phyloP scores from a whole-genome alignment of 23 red algal species.

The Agarophyton chilense region DNA sequence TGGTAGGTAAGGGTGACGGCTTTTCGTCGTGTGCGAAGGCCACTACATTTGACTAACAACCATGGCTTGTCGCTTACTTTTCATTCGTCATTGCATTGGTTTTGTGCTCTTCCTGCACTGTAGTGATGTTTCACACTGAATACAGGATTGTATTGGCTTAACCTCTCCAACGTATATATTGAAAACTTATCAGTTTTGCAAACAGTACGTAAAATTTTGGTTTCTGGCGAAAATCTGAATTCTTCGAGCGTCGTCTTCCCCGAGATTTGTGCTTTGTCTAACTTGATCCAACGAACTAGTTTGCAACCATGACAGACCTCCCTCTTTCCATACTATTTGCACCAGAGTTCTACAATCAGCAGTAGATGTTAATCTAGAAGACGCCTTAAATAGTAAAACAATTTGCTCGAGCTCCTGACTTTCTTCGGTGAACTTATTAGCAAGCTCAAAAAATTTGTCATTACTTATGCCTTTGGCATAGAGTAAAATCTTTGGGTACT shows the following conservation, averaged over 20 bases:
- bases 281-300: neutral
- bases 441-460: neutral
- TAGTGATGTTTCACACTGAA: too few species aligned
- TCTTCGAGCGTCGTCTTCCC: neutral
- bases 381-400: neutral
- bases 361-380: neutral
- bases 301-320: neutral
- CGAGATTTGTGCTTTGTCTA: neutral
- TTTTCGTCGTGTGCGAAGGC: too few species aligned
- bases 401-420: neutral
- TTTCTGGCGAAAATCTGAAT: neutral
- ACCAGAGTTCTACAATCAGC: neutral
- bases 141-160: too few species aligned
- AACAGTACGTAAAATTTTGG: too few species aligned
- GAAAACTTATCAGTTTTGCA: too few species aligned
- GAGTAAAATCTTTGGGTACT: neutral
- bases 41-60: too few species aligned
- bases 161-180: too few species aligned
- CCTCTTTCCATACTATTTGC: neutral
- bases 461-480: neutral
- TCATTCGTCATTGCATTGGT: too few species aligned
- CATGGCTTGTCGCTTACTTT: too few species aligned
- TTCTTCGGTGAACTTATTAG: neutral
- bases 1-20: too few species aligned
- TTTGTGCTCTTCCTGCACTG: too few species aligned